Conservation (phyloP, 1,284 basidiomycete species). For the Hypsizygus ulmarius region DNA sequence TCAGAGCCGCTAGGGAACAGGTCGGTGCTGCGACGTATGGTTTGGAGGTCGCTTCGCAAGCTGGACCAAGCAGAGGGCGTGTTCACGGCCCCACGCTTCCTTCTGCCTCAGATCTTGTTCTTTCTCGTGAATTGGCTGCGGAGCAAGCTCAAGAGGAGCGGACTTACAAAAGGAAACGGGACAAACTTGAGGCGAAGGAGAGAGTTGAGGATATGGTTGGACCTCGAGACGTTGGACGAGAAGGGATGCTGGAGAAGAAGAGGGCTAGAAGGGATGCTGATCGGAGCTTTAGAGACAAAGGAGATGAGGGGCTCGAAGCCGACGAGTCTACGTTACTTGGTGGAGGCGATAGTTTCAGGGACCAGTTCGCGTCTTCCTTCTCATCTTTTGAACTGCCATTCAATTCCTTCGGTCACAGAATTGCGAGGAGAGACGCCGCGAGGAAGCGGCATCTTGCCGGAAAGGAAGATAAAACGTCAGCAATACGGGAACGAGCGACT, state of each 20-base stretch:
- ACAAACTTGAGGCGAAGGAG: constrained; percentile 63
- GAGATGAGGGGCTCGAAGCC: constrained; percentile 68
- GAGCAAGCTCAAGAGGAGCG: constrained; percentile 52
- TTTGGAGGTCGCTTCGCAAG: constrained; percentile 25
- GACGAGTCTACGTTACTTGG: constrained; percentile 71
- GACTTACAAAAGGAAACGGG: constrained; percentile 57
- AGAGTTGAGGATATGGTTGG: constrained; percentile 71
- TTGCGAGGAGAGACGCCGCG: constrained; percentile 66
- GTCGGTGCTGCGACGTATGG: constrained; percentile 60
- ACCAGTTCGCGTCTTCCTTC: constrained; percentile 43
- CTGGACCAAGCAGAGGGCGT: constrained; percentile 36
- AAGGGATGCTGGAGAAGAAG: constrained; percentile 77
- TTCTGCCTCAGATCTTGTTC: constrained; percentile 57
- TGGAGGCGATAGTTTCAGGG: constrained; percentile 70
- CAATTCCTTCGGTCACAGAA: constrained; percentile 35
- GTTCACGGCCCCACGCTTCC: constrained; percentile 67
- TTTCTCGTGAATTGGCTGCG: constrained; percentile 56
- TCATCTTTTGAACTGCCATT: background rate
- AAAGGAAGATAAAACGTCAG: constrained; percentile 46
- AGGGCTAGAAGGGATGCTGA: constrained; percentile 61
- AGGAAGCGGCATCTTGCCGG: constrained; percentile 49
- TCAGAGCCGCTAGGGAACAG: constrained; percentile 55
- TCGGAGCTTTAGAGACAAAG: constrained; percentile 61
- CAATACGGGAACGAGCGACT: constrained; percentile 50
- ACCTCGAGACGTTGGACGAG: constrained; percentile 67